These are phyloP conservation scores for Fonsecaea pedrosoi DNA, from an alignment of 2,329 filamentous ascomycete species.

Conservation along the genomic window DNA sequence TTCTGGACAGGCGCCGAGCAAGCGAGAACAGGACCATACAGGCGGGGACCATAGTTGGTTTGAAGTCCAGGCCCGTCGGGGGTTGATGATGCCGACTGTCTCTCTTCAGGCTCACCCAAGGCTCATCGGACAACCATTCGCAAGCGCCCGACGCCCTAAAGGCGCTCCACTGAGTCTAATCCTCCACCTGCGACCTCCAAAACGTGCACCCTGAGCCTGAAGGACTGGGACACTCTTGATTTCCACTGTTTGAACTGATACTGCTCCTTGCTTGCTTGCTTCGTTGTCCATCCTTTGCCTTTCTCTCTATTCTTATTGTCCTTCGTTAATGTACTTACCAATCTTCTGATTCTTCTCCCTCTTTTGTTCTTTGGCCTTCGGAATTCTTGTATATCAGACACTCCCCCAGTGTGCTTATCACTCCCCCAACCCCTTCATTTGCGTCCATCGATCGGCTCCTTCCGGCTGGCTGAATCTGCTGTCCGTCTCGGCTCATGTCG, in stretches of 20 bases:
- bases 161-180: slow-evolving; percentile 7
- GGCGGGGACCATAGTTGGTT: not conserved
- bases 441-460: slow-evolving; percentile 15
- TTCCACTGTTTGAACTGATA: slow-evolving; percentile 15
- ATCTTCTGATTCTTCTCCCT: slow-evolving; percentile 1
- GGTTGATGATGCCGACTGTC: slow-evolving; percentile 21
- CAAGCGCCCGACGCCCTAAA: not conserved
- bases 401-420: not conserved
- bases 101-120: slow-evolving; percentile 5
- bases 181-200: slow-evolving; percentile 4
- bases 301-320: slow-evolving; percentile 20
- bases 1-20: not conserved
- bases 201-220: slow-evolving; percentile 15
- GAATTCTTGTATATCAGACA: not conserved
- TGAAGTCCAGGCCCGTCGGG: slow-evolving; percentile 11
- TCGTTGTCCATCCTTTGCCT: slow-evolving; percentile 16
- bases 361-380: not conserved
- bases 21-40: slow-evolving; percentile 9
- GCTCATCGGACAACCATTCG: slow-evolving; percentile 3
- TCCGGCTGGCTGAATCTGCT: slow-evolving; percentile 11
- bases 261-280: slow-evolving; percentile 9
- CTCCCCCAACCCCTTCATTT: slow-evolving; percentile 3
- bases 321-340: slow-evolving; percentile 23
- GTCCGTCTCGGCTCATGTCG: slow-evolving; percentile 7
- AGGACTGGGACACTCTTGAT: slow-evolving; percentile 12